phyloP scores from a whole-genome alignment of 2,329 filamentous ascomycete species.

The Ilyonectria robusta region DNA sequence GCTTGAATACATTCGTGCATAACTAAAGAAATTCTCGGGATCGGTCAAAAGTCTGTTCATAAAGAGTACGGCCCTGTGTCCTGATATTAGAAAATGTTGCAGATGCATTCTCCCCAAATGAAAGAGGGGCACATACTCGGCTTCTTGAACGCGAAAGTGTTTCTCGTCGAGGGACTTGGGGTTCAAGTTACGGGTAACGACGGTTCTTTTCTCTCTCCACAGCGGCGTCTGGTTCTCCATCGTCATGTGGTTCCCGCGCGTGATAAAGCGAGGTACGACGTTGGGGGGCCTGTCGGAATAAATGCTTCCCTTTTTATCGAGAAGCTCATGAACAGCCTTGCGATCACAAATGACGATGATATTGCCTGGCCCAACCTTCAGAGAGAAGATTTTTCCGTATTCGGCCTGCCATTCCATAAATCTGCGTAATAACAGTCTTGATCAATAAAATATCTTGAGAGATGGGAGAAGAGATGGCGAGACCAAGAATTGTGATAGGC shows the following conservation, averaged over 20 bases:
- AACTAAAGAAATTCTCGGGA: conserved; percentile 22
- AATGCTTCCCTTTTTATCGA: conserved; percentile 21
- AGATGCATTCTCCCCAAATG: too few species aligned
- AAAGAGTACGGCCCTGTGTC: conserved; percentile 15
- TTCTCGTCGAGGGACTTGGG: conserved; percentile 23
- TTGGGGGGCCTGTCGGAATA: conserved; percentile 24
- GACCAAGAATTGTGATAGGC: not conserved
- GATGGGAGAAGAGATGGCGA: not conserved
- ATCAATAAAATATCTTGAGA: not conserved
- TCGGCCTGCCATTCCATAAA: conserved; percentile 21
- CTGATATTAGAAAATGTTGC: too few species aligned
- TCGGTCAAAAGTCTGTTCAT: conserved; percentile 22
- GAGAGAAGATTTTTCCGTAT: conserved; percentile 25
- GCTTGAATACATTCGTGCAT: conserved; percentile 16
- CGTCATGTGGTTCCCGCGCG: conserved; percentile 25
- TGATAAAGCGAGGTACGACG: conserved; percentile 13
- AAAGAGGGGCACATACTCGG: conserved; percentile 16
- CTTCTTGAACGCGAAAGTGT: conserved; percentile 22
- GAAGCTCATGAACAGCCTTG: conserved; percentile 24
- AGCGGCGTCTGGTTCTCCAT: conserved; percentile 11
- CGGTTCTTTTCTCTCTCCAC: conserved; percentile 20
- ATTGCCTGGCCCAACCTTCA: conserved; percentile 21
- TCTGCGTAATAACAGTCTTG: conserved; percentile 2
- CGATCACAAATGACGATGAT: conserved; percentile 29
- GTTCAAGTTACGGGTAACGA: conserved; percentile 22